These are phyloP conservation scores for Annulohypoxylon nitens DNA, from an alignment of 495 filamentous ascomycete species.

Conservation along the genomic window DNA sequence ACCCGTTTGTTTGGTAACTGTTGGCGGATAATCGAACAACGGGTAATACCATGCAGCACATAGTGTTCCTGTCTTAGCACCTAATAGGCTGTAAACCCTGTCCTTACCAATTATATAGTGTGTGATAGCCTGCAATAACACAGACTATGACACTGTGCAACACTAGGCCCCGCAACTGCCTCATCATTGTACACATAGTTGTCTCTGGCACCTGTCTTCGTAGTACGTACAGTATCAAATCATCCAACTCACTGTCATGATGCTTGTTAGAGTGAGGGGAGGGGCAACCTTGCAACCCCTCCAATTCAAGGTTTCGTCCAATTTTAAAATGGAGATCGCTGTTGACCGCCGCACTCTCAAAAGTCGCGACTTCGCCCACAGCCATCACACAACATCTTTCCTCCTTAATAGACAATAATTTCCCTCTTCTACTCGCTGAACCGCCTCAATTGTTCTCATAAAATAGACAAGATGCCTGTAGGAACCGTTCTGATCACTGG, in stretches of 20 bases:
- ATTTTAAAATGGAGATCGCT: conserved; percentile 47
- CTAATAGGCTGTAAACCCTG: not conserved
- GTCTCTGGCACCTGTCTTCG: too few relatives aligned
- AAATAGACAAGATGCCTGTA: conserved; percentile 71
- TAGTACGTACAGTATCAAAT: not conserved
- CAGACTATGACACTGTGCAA: conserved; percentile 21
- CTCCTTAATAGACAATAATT: not conserved
- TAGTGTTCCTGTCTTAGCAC: conserved; percentile 6
- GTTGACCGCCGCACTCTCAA: conserved; percentile 43
- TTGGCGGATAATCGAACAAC: conserved; percentile 24
- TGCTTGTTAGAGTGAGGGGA: conserved; percentile 35
- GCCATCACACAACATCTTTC: conserved; percentile 15
- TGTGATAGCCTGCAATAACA: not conserved
- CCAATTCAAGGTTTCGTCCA: conserved; percentile 40
- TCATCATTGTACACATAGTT: too few relatives aligned
- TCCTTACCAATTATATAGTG: not conserved
- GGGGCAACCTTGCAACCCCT: conserved; percentile 43
- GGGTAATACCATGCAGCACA: conserved; percentile 7
- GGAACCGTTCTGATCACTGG: conserved; percentile 92
- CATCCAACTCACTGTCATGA: conserved; percentile 3
- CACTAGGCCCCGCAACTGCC: conserved; percentile 2
- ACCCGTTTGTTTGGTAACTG: conserved; percentile 33
- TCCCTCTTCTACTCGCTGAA: conserved; percentile 7
- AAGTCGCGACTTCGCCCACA: conserved; percentile 32
- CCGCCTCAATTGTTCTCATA: conserved; percentile 31